These are phyloP conservation scores for Fomitiporia mediterranea DNA, from an alignment of 1,284 basidiomycete species.

Conservation along the genomic window DNA sequence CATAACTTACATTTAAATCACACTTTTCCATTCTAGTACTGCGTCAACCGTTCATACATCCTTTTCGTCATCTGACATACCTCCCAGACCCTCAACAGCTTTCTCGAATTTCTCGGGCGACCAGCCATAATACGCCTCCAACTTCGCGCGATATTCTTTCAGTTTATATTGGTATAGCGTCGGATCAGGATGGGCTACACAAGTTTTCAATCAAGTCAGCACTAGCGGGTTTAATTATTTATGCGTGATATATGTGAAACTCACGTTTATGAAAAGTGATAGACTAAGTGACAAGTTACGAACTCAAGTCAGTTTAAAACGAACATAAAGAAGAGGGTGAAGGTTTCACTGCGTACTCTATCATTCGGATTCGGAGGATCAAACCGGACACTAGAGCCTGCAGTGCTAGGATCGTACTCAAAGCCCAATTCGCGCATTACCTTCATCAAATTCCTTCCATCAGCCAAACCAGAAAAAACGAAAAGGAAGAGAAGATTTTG, in stretches of 20 bases:
- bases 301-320: background rate
- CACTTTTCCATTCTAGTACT: too few relatives aligned
- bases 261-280: slow-evolving; percentile 74
- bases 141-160: slow-evolving; percentile 50
- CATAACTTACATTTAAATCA: background rate
- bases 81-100: slow-evolving; percentile 6
- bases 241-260: slow-evolving; percentile 25
- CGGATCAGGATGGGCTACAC: slow-evolving; percentile 64
- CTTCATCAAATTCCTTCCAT: slow-evolving; percentile 32
- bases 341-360: slow-evolving; percentile 38
- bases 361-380: slow-evolving; percentile 61
- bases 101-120: slow-evolving; percentile 50
- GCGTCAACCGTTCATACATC: background rate
- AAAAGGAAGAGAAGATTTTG: too few relatives aligned
- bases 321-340: slow-evolving; percentile 13
- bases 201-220: slow-evolving; percentile 1
- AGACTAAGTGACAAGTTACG: slow-evolving; percentile 43
- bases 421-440: slow-evolving; percentile 78
- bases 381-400: slow-evolving; percentile 77
- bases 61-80: background rate
- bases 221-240: background rate
- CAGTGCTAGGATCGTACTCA: slow-evolving; percentile 62
- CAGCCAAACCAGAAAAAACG: background rate
- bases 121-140: slow-evolving; percentile 68
- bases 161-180: slow-evolving; percentile 51